Conservation (phyloP, 2,329 filamentous ascomycete species). For the Remersonia thermophila region DNA sequence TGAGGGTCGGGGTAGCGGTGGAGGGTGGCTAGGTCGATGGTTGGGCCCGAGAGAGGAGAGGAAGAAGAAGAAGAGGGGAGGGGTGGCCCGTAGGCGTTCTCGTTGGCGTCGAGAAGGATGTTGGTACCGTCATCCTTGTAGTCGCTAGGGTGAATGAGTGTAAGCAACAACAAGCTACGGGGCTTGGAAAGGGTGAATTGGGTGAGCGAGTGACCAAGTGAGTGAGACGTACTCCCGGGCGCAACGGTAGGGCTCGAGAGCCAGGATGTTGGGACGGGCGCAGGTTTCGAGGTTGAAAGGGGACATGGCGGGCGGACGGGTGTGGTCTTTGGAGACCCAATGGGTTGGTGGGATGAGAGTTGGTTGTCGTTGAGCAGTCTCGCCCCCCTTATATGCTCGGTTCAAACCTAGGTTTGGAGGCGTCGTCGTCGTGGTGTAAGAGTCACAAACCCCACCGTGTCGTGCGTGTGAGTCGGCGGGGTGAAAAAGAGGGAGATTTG, state of each 20-base stretch:
- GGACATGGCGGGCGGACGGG: slow-evolving; percentile 29
- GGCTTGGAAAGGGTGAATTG: slow-evolving; percentile 17
- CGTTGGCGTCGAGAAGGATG: slow-evolving; percentile 91
- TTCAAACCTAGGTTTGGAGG: no score
- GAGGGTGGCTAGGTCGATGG: slow-evolving; percentile 67
- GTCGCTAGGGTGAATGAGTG: no score
- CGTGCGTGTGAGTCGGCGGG: background rate
- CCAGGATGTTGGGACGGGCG: slow-evolving; percentile 64
- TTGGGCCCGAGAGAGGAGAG: slow-evolving; percentile 32
- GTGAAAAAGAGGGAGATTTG: background rate
- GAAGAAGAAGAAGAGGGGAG: slow-evolving; percentile 26
- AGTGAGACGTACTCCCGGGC: slow-evolving; percentile 56
- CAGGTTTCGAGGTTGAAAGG: slow-evolving; percentile 64
- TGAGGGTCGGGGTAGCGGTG: slow-evolving; percentile 96
- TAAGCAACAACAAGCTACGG: no score
- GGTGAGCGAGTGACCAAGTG: slow-evolving; percentile 2
- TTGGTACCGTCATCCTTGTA: slow-evolving; percentile 98
- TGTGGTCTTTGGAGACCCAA: background rate
- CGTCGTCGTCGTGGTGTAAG: background rate
- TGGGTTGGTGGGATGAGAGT: no score
- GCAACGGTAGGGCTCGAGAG: slow-evolving; percentile 67
- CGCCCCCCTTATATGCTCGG: no score
- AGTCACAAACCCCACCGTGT: slow-evolving; percentile 7
- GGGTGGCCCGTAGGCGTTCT: slow-evolving; percentile 88
- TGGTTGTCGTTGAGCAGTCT: background rate